Evolutionary conservation across 2,329 filamentous ascomycete species (phyloP), one percentile per base, ranked within the genome.

Genomic region (Ceratocystis huliohia): DNA sequence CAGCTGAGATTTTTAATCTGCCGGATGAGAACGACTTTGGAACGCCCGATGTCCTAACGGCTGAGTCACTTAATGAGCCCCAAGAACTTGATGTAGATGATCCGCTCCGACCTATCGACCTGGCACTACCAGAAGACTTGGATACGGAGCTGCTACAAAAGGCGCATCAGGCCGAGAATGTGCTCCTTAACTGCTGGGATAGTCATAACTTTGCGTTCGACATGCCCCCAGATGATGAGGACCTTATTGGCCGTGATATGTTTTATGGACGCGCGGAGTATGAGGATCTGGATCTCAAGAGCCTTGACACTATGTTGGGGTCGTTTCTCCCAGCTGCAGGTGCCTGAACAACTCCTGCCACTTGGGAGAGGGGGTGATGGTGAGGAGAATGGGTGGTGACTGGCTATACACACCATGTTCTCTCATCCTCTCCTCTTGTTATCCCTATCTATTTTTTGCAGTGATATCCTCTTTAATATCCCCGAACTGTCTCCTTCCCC

Each of bases 61-160:
- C 66, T 8, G 63, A 67, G 63, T 67, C 66, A 44, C 45, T 41
- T n/a, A 67, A 65, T 28, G 66, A 67, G 63, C 66, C 63, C 6
- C 63, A 61, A 13, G 63, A 65, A 17, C 63, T 45, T 13, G 61
- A 63, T 7, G 44, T 28, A 6, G 61, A 67, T 5, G 63, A 63
- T n/a, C 13, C 22, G 13, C 13, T 63, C 3, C 57, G 56, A 15
- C 30, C 33, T 3, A 56, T 65, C 25, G 53, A 65, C 8, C 28
- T 63, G 28, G 45, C 53, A 17, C 20, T 63, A 17, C n/a, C 62
- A 2, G 63, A 65, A 10, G 66, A 67, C 8, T 53, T 62, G 62
- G 63, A 28, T 37, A 44, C 57, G 13, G 66, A 65, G 22, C 17
- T 66, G 10, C 25, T 66, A 10, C 64, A 59, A n/a, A 41, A 66